phyloP scores from a whole-genome alignment of 2,329 filamentous ascomycete species.

The Simplicillium aogashimaense region DNA sequence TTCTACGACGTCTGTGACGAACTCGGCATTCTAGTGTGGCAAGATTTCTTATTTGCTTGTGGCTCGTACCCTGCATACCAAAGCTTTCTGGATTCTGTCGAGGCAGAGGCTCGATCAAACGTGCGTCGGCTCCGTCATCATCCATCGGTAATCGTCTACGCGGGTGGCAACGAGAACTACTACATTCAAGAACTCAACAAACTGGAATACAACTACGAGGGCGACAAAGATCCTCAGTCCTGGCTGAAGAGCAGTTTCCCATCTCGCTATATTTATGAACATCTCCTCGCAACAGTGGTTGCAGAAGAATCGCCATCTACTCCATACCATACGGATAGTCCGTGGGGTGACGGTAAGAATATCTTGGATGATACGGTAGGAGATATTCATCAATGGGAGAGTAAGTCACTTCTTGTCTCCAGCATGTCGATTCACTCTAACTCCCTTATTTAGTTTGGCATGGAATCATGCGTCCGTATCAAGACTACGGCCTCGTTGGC shows the following conservation, averaged over 20 bases:
- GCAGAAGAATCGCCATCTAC: constrained; percentile 50
- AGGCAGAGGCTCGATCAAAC: constrained; percentile 52
- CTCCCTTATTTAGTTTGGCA: constrained; percentile 53
- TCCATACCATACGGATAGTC: constrained; percentile 64
- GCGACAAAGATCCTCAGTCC: constrained; percentile 58
- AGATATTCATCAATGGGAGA: constrained; percentile 68
- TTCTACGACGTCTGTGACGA: constrained; percentile 67
- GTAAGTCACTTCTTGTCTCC: constrained; percentile 5
- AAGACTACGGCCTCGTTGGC: constrained; percentile 48
- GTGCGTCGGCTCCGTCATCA: constrained; percentile 45
- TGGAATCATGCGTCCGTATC: constrained; percentile 59
- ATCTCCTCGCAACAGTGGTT: constrained; percentile 57
- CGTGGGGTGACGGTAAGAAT: constrained; percentile 53
- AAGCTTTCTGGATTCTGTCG: constrained; percentile 48
- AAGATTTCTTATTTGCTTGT: constrained; percentile 71
- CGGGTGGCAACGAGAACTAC: constrained; percentile 73
- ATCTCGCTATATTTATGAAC: constrained; percentile 69
- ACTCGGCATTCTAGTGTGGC: constrained; percentile 65
- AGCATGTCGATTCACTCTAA: not conserved
- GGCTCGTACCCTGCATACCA: constrained; percentile 59
- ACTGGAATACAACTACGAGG: constrained; percentile 58
- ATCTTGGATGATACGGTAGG: constrained; percentile 57
- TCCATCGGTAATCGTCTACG: constrained; percentile 63
- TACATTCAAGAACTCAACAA: constrained; percentile 62
- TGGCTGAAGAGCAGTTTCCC: constrained; percentile 70